phyloP scores from a whole-genome alignment of 2,329 filamentous ascomycete species.

The Fusarium tricinctum region DNA sequence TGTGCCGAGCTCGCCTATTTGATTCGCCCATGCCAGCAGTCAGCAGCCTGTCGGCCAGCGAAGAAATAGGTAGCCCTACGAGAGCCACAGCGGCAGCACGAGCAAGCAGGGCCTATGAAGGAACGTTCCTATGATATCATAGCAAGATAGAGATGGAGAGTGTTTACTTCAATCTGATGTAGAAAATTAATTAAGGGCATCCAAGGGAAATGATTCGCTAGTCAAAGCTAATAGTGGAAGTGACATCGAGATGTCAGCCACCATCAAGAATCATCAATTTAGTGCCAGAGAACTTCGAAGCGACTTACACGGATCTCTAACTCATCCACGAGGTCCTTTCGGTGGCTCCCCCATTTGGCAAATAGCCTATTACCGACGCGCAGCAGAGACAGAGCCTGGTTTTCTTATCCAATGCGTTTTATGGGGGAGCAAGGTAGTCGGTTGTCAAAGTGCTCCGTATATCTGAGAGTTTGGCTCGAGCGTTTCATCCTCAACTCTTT shows the following conservation, averaged over 20 bases:
- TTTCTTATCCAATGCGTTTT: constrained; percentile 18
- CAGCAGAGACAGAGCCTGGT: constrained; percentile 13
- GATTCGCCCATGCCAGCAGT: constrained; percentile 29
- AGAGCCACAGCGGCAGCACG: constrained; percentile 39
- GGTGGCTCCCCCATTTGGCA: constrained; percentile 43
- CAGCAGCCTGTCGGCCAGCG: neutral
- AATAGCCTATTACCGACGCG: neutral
- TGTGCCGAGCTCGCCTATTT: constrained; percentile 41
- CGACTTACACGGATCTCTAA: constrained; percentile 31
- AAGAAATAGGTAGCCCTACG: constrained; percentile 42
- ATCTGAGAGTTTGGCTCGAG: constrained; percentile 34
- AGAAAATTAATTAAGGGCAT: constrained; percentile 8
- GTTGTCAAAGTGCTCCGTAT: neutral
- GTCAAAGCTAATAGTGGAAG: constrained; percentile 1
- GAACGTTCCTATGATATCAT: neutral
- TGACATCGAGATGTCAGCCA: constrained; percentile 7
- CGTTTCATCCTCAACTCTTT: constrained; percentile 35
- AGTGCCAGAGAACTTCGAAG: neutral
- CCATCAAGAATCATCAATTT: constrained; percentile 15
- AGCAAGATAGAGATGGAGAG: neutral
- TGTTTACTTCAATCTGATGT: constrained; percentile 1
- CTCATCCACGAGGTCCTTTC: constrained; percentile 22
- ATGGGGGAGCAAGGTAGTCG: constrained; percentile 8
- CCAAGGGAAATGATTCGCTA: constrained; percentile 9
- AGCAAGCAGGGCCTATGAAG: constrained; percentile 9